Conservation (phyloP, 805 yeast genomes). For the Cyberlindnera misumaiensis region DNA sequence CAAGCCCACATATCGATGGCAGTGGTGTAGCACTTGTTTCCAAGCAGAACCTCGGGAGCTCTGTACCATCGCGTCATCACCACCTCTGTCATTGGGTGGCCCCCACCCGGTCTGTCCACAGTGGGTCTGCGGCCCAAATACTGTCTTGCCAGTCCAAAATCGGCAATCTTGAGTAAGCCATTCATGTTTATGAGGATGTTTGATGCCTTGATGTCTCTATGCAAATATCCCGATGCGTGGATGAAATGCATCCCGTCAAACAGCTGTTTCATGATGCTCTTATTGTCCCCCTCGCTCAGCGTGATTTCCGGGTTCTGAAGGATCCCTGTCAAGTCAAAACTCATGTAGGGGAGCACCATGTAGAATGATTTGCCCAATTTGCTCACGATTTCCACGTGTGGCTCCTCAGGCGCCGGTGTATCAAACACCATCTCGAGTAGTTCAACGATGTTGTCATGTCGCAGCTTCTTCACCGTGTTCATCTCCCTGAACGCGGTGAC, state of each 20-base stretch:
- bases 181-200: conserved; percentile 72
- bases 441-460: conserved; percentile 67
- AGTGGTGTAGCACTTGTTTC: conserved; percentile 81
- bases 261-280: conserved; percentile 75
- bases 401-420: conserved; percentile 16
- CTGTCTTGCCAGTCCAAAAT: conserved; percentile 86
- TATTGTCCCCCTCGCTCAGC: conserved; percentile 62
- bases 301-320: conserved; percentile 69
- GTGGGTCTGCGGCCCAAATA: conserved; percentile 60
- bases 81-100: conserved; percentile 45
- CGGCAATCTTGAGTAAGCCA: conserved; percentile 86
- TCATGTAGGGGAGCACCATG: conserved; percentile 90
- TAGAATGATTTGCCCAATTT: conserved; percentile 42
- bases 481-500: conserved; percentile 94
- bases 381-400: conserved; percentile 11
- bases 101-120: conserved; percentile 36
- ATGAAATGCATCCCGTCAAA: conserved; percentile 76
- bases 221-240: conserved; percentile 55
- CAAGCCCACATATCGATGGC: conserved; percentile 98
- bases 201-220: conserved; percentile 96
- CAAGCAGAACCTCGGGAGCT: conserved; percentile 88
- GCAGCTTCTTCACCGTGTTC: conserved; percentile 63
- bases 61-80: conserved; percentile 98
- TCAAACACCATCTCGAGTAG: conserved; percentile 74
- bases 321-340: conserved; percentile 85